Evolutionary conservation across 2,329 filamentous ascomycete genomes (phyloP).

Genomic region (Colletotrichum cordylinicola): DNA sequence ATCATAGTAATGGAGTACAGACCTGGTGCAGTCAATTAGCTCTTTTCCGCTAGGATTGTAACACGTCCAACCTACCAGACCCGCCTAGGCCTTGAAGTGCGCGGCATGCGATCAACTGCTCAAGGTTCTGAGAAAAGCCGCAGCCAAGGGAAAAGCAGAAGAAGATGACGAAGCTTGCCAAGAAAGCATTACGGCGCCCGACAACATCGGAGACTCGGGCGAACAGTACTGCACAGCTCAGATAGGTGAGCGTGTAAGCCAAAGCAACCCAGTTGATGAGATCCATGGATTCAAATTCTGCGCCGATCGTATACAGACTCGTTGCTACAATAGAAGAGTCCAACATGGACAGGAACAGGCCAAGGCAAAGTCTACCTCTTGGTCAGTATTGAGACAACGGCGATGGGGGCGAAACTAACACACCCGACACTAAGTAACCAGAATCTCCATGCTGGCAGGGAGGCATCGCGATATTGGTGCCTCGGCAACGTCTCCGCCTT

Average conservation of each 20-base stretch:
- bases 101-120: slow-evolving; percentile 47
- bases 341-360: slow-evolving; percentile 63
- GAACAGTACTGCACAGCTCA: slow-evolving; percentile 62
- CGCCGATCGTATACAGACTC: slow-evolving; percentile 59
- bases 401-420: background rate
- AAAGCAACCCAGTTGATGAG: slow-evolving; percentile 61
- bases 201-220: slow-evolving; percentile 60
- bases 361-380: slow-evolving; percentile 48
- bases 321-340: slow-evolving; percentile 67
- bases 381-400: background rate
- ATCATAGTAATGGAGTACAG: slow-evolving; percentile 64
- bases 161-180: slow-evolving; percentile 58
- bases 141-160: slow-evolving; percentile 62
- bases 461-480: background rate
- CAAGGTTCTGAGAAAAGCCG: slow-evolving; percentile 48
- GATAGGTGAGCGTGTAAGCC: slow-evolving; percentile 61
- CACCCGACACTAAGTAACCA: slow-evolving; percentile 40
- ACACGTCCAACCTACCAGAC: slow-evolving; percentile 40
- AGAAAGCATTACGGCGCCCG: slow-evolving; percentile 57
- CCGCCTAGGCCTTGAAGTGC: slow-evolving; percentile 53
- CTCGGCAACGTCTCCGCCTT: background rate
- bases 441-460: slow-evolving; percentile 35
- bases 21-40: slow-evolving; percentile 33
- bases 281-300: slow-evolving; percentile 51
- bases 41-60: background rate